These are phyloP conservation scores for Fusarium sp. DNA, from an alignment of 2,329 filamentous ascomycete genomes.

Conservation along the genomic window DNA sequence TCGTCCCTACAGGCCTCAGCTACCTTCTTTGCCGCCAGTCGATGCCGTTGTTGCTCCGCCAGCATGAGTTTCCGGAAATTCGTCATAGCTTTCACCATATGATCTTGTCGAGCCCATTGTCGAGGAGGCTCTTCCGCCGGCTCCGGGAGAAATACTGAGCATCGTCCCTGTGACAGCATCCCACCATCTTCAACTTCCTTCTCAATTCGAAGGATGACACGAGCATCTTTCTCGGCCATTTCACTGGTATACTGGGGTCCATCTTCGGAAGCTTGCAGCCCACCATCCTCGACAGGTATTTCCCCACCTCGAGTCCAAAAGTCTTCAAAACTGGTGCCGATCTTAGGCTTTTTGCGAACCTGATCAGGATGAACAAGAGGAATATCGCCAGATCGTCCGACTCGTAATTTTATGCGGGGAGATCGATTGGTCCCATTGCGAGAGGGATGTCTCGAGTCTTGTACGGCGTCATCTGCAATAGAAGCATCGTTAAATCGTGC, in stretches of 20 bases:
- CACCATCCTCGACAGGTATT: constrained; percentile 70
- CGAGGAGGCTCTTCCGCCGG: constrained; percentile 77
- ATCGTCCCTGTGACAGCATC: constrained; percentile 76
- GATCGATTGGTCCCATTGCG: constrained; percentile 50
- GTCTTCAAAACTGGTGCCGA: constrained; percentile 69
- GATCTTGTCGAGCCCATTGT: constrained; percentile 90
- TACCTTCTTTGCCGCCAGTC: constrained; percentile 79
- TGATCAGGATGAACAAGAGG: constrained; percentile 72
- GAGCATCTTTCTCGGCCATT: constrained; percentile 76
- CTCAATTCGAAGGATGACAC: constrained; percentile 76
- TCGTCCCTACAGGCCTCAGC: constrained; percentile 83
- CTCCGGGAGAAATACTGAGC: constrained; percentile 80
- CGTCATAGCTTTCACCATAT: constrained; percentile 82
- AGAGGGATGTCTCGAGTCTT: constrained; percentile 29
- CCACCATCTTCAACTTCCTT: constrained; percentile 81
- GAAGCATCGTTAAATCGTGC: constrained; percentile 55
- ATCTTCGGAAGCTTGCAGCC: constrained; percentile 68
- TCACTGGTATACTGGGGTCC: constrained; percentile 70
- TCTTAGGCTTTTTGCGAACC: constrained; percentile 65
- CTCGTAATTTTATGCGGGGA: constrained; percentile 64
- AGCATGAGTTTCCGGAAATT: constrained; percentile 86
- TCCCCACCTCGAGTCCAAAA: constrained; percentile 65
- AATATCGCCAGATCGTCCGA: constrained; percentile 57
- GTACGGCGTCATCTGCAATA: constrained; percentile 30
- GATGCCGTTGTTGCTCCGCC: constrained; percentile 83